Conservation (phyloP, 176 grass and related monocot species). For the Musa troglodytarum region DNA sequence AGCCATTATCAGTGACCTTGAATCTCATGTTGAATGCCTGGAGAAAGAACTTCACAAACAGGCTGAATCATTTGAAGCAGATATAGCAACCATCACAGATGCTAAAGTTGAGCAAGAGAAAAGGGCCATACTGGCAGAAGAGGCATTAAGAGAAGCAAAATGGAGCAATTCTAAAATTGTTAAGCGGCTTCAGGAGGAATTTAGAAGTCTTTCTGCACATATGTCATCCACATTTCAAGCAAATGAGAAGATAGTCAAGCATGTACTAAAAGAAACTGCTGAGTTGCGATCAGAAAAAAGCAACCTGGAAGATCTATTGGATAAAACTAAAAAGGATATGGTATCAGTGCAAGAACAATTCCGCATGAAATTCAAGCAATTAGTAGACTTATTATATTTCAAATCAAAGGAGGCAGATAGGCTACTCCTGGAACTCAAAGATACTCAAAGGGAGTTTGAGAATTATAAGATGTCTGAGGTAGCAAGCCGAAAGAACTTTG, state of each 20-base stretch:
- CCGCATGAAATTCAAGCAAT: slow-evolving; percentile 57
- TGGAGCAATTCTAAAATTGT: slow-evolving; percentile 56
- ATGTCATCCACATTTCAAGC: slow-evolving; percentile 63
- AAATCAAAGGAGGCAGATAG: slow-evolving; percentile 75
- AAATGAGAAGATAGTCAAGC: slow-evolving; percentile 58
- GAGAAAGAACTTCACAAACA: slow-evolving; percentile 70
- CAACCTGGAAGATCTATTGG: slow-evolving; percentile 50
- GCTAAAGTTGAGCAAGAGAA: slow-evolving; percentile 81
- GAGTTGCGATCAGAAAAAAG: slow-evolving; percentile 59
- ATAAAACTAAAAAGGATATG: slow-evolving; percentile 55
- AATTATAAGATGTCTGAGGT: slow-evolving; percentile 54
- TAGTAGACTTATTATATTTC: slow-evolving; percentile 65
- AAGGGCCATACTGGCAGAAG: slow-evolving; percentile 71
- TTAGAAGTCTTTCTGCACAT: slow-evolving; percentile 57
- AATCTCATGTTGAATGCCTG: slow-evolving; percentile 58
- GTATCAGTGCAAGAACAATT: slow-evolving; percentile 41
- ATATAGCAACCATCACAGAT: slow-evolving; percentile 49
- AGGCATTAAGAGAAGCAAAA: slow-evolving; percentile 56
- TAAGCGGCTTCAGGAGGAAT: slow-evolving; percentile 68
- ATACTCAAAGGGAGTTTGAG: slow-evolving; percentile 47
- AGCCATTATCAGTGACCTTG: slow-evolving; percentile 76
- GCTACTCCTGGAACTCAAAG: slow-evolving; percentile 51
- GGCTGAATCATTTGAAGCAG: slow-evolving; percentile 55
- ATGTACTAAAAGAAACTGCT: slow-evolving; percentile 59
- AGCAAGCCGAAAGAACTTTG: slow-evolving; percentile 36